Evolutionary conservation across 257 asterid species (phyloP), one percentile per base, ranked within the genome.

Genomic region (Fraxinus anomala): DNA sequence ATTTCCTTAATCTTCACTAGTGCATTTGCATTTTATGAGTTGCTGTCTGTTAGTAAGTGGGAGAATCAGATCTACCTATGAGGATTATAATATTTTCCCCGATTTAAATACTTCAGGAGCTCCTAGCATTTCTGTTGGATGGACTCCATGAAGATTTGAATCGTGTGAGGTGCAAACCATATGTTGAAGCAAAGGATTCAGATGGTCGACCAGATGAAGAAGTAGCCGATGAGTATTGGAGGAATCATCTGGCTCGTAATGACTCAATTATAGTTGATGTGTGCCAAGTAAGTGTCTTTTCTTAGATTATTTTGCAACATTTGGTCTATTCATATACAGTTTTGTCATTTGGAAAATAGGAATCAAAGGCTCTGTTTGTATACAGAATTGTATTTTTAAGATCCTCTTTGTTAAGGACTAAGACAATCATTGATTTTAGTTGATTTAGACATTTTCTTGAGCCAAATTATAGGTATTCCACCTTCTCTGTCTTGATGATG

Each of bases 91-190:
- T 75, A 70, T 68, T 72, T 70, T 66, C 40, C 59, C 79, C 76
- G 68, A 68, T 65, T 78, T 85, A 71, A 67, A 80, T 79, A 68
- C 79, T 77, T 71, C 84, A 96, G 99, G 99, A 93, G 86, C 92
- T 93, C 85, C 89, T 96, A 82, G 97, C 98, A 61, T 96, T 96
- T 89, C 88, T 93, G 82, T 82, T 96, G 86, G 98, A 96, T 76
- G 98, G 99, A 77, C 98, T 96, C 70, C 99, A 96, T 54, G 99
- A 96, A 89, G 99, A 96, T 90, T 78, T 96, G 89, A 96, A 96
- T 87, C 97, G 97, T 77, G 99, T 96, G 84, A 93, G 88, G 81
- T 85, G 87, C 90, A 93, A 93, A 85, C 99, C 98, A 24, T 95
- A 93, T 77, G 92, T 90, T 77, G 97, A 93, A 87, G 91, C 92